phyloP scores from a whole-genome alignment of 441 rosid genomes.

The Arabidopsis hybrid region DNA sequence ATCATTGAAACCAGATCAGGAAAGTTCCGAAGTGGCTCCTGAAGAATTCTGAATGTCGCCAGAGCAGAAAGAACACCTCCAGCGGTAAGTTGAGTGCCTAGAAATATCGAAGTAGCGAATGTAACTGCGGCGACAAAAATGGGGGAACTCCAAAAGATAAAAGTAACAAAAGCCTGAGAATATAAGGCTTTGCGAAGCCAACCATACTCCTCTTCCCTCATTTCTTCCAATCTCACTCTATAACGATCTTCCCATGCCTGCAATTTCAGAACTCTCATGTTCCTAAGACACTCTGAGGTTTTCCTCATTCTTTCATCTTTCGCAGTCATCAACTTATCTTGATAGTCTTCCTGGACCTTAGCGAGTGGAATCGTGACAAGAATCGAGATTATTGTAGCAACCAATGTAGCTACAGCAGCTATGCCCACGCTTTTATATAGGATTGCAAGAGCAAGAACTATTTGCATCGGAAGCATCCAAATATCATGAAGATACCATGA shows the following conservation, averaged over 20 bases:
- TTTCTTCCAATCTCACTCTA: conserved; percentile 79
- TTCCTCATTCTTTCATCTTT: conserved; percentile 99
- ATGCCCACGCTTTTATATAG: conserved; percentile 93
- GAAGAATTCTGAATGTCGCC: conserved; percentile 98
- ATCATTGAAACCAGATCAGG: conserved; percentile 99
- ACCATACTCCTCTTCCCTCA: conserved; percentile 88
- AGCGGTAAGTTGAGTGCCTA: conserved; percentile 93
- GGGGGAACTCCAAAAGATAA: conserved; percentile 99
- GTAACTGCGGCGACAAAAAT: conserved; percentile 97
- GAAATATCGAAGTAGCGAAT: conserved; percentile 86
- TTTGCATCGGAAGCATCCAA: conserved; percentile 99
- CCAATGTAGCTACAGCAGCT: conserved; percentile 88
- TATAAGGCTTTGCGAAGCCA: conserved; percentile 98
- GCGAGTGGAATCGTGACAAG: conserved; percentile 88
- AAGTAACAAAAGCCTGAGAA: conserved; percentile 97
- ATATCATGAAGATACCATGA: conserved; percentile 99
- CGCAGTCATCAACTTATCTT: conserved; percentile 94
- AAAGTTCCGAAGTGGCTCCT: conserved; percentile 98
- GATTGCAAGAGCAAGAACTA: conserved; percentile 94
- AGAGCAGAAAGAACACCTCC: conserved; percentile 99
- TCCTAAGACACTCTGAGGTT: conserved; percentile 97
- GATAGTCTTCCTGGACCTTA: conserved; percentile 91
- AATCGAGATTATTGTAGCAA: conserved; percentile 89
- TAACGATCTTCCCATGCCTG: conserved; percentile 99
- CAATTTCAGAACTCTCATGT: conserved; percentile 96